Base-by-base conservation (phyloP, 345 rosid species). In the Clausena lansium region DNA sequence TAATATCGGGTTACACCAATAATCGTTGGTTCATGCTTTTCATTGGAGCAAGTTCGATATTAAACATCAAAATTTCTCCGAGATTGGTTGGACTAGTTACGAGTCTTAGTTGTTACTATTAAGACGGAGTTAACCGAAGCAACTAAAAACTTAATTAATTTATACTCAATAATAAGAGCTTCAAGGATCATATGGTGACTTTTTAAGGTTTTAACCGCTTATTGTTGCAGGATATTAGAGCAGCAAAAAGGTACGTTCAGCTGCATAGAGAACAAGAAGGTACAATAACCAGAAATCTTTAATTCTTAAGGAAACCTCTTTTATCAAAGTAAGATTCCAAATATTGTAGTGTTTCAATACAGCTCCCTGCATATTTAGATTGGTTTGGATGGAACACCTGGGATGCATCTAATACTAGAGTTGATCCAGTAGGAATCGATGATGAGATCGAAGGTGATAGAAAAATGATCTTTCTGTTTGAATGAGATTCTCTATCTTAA, bases 371-470 rank as follows among this genome's bases (percentile, higher is more conserved):
- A 25, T 88, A 88, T 77, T 60, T 92, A 76, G 91, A 92, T 79
- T 85, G 87, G 91, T 85, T 92, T 59, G 89, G 91, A 59, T 86
- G 90, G 94, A 87, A 91, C 84, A 89, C 91, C 30, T 89, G 93
- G 97, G 97, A 90, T 85, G 92, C 94, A 20, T 90, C 89, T 70
- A 89, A 89, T 62, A 77, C 76, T 2, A 82, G 79, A 61, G 90
- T 92, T 38, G 81, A 81, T 76, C 88, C 90, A 11, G 84, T 61
- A 25, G 91, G 87, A 73, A 84, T 86, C 74, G 76, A 84, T 45
- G 67, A 63, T 27, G 9, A 54, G 55, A 39, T 33, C 22, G 76
- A 11, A 73, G 84, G 82, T 77, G 71, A 36, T 22, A 60, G 35
- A 30, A 39, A 47, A 25, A 45, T 30, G 20, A 5, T 14, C 27